These are phyloP conservation scores for Neonectria faginata DNA, from an alignment of 2,329 filamentous ascomycete species.

Conservation along the genomic window DNA sequence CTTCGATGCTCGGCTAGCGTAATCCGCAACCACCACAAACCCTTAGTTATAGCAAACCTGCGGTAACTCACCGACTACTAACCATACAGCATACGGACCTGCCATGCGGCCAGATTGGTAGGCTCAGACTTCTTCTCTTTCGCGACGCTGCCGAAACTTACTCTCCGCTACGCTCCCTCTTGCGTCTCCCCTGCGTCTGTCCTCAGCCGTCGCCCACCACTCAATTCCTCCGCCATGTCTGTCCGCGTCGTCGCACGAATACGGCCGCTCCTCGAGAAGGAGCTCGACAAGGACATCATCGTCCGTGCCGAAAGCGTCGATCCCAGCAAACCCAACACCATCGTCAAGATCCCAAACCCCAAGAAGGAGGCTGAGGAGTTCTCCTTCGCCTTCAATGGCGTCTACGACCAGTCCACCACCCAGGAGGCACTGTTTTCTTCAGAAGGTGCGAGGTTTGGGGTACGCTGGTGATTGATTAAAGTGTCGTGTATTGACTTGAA, in stretches of 20 bases:
- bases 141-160: conserved; percentile 31
- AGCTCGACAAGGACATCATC: conserved; percentile 89
- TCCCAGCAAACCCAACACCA: conserved; percentile 69
- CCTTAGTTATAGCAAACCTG: conserved; percentile 39
- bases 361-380: conserved; percentile 93
- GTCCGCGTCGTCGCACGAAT: conserved; percentile 93
- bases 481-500: conserved; percentile 43
- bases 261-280: conserved; percentile 85
- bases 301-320: conserved; percentile 75
- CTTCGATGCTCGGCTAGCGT: conserved; percentile 14
- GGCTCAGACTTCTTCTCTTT: conserved; percentile 39
- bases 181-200: conserved; percentile 8
- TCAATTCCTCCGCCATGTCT: conserved; percentile 58
- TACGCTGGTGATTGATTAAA: background rate
- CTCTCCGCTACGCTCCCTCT: conserved; percentile 26
- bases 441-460: conserved; percentile 72
- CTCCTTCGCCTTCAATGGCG: conserved; percentile 93
- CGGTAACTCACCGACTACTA: conserved; percentile 29
- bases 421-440: conserved; percentile 91
- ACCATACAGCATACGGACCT: conserved; percentile 27
- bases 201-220: conserved; percentile 23
- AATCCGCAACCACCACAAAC: conserved; percentile 27
- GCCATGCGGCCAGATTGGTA: conserved; percentile 42
- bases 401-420: conserved; percentile 83
- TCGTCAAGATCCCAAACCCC: conserved; percentile 91